Evolutionary conservation across 148 eudicot genomes (phyloP), one percentile per base, ranked within the genome.

Genomic region (Tetragonia tetragonoides): DNA sequence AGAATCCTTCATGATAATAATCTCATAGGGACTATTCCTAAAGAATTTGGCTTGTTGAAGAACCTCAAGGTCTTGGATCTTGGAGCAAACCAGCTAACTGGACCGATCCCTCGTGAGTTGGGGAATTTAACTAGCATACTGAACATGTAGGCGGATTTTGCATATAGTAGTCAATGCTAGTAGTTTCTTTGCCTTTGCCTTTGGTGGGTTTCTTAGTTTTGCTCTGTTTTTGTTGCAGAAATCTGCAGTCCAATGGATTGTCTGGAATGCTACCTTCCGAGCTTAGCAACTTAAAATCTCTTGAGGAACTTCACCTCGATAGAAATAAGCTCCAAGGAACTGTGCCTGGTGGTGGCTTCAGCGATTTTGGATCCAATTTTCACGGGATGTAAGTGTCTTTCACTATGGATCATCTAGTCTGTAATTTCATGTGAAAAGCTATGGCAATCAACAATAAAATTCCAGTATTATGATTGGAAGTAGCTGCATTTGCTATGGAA

Each of bases 301-400:
- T 96, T 71, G 84, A 90, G 84, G 97, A 93, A 77, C 92, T 96
- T 80, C 84, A 85, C 68, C 67, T 96, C 75, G 97, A 91, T 72
- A 91, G 97, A 77, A 96, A 96, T 84, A 93, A 83, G 87, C 91
- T 96, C 82, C 87, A 75, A 78, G 99, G 99, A 77, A 73, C 72
- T 51, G 75, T 96, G 68, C 98, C 93, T n/a, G 95, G 86, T 76
- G 78, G 79, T 76, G 79, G 79, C 78, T 62, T 53, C 61, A 78
- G 94, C 0, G 65, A 61, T 15, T 76, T 82, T 65, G 15, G 78
- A 41, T 81, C 90, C 38, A 82, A 77, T 40, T n/a, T 62, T 15
- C 82, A 79, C 56, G 88, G 90, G 59, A 85, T 92, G 98, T 94
- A 87, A 90, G 98, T 74, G 44, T 66, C 47, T 1, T 24, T 56